Percentiles rank a stretch among this genome's conserved stretches.
Conservation (phyloP, 805 yeast genomes). For the Candida ulmi region DNA sequence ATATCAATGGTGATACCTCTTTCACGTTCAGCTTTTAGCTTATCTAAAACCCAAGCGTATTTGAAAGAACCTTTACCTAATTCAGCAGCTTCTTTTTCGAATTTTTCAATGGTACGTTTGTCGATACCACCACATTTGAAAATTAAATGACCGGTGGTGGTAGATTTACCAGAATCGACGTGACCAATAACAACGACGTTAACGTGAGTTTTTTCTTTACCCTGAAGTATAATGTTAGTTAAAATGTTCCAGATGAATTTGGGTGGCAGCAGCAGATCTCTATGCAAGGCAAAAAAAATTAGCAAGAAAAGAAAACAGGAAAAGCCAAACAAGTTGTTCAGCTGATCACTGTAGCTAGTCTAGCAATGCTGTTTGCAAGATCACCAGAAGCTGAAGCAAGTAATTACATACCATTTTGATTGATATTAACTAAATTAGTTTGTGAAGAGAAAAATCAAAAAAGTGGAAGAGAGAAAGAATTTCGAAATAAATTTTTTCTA, state of each 20-base stretch:
- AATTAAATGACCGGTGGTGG: slow-evolving; percentile 99
- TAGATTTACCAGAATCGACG: slow-evolving; percentile 99
- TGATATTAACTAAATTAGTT: neutral
- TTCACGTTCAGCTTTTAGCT: slow-evolving; percentile 94
- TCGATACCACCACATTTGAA: slow-evolving; percentile 99
- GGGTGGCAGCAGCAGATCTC: too few species aligned
- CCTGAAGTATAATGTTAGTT: slow-evolving; percentile 37
- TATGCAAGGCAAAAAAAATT: too few species aligned
- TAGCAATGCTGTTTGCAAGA: too few species aligned
- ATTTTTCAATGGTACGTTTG: slow-evolving; percentile 98
- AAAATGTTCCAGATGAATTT: neutral
- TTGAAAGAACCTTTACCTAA: slow-evolving; percentile 97
- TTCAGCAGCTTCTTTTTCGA: slow-evolving; percentile 98
- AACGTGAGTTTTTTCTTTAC: slow-evolving; percentile 96
- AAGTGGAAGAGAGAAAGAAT: neutral
- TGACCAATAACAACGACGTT: slow-evolving; percentile 99
- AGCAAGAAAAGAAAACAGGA: too few species aligned
- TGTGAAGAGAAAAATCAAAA: neutral
- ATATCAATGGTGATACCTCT: slow-evolving; percentile 96
- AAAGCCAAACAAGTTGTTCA: too few species aligned
- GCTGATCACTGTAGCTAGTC: too few species aligned
- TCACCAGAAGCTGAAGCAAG: neutral
- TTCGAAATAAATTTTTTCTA: neutral
- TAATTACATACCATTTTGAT: slow-evolving; percentile 1
- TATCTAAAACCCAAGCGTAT: slow-evolving; percentile 97